Evolutionary conservation across 1,284 basidiomycete genomes (phyloP).

Genomic region (Trichosporon inkin): DNA sequence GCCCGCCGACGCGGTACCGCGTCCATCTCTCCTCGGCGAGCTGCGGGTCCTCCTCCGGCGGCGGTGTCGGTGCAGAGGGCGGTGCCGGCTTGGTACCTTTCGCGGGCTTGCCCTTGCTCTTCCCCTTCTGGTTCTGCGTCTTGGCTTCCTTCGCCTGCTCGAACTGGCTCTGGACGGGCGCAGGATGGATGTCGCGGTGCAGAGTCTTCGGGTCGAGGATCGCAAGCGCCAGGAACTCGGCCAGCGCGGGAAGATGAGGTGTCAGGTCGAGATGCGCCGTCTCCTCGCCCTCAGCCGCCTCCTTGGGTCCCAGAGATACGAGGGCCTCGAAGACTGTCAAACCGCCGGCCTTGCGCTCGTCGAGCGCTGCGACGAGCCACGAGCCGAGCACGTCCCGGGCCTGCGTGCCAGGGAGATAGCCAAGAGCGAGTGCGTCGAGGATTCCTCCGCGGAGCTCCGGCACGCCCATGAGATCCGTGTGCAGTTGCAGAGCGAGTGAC

Average conservation of each 20-base stretch:
- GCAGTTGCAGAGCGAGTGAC: constrained; percentile 66
- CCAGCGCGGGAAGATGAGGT: constrained; percentile 41
- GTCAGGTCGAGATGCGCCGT: constrained; percentile 46
- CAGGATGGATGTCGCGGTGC: constrained; percentile 66
- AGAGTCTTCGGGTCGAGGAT: constrained; percentile 65
- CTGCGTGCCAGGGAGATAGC: constrained; percentile 57
- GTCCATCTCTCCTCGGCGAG: constrained; percentile 63
- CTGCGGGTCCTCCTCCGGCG: constrained; percentile 32
- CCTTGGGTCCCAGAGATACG: constrained; percentile 22
- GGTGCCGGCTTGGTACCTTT: constrained; percentile 19
- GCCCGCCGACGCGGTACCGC: constrained; percentile 65
- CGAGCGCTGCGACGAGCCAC: constrained; percentile 58
- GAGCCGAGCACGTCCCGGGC: constrained; percentile 69
- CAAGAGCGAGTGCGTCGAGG: constrained; percentile 56
- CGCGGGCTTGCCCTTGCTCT: constrained; percentile 16
- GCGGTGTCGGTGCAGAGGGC: constrained; percentile 15
- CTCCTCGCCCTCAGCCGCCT: constrained; percentile 5
- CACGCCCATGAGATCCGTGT: constrained; percentile 63
- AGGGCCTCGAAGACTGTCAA: constrained; percentile 37
- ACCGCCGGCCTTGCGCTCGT: constrained; percentile 43
- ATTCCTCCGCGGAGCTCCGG: constrained; percentile 58
- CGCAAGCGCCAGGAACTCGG: constrained; percentile 50
- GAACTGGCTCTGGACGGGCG: constrained; percentile 37
- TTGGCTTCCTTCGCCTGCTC: constrained; percentile 23
- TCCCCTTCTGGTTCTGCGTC: constrained; percentile 20